Percentiles rank a stretch among this genome's conserved stretches.
phyloP scores from a whole-genome alignment of 352 stramenopile genomes.

The Phytophthora macrochlamydospora region DNA sequence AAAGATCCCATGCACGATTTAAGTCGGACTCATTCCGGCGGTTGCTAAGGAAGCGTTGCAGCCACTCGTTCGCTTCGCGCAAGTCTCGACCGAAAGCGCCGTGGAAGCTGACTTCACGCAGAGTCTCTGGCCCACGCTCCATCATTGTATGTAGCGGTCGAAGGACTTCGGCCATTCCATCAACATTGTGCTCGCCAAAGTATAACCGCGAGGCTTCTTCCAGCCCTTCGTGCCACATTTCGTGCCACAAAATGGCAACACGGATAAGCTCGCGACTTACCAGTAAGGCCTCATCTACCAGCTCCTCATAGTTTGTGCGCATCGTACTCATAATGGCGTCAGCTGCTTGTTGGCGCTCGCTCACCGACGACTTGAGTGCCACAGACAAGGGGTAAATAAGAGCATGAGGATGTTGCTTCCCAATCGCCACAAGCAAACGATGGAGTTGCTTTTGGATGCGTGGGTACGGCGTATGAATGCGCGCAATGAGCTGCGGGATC shows the following conservation, averaged over 20 bases:
- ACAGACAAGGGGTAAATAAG: conserved; percentile 99
- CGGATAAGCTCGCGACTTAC: conserved; percentile 98
- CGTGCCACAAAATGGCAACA: conserved; percentile 98
- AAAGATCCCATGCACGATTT: conserved; percentile 98
- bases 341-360: conserved; percentile 88
- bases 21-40: conserved; percentile 82
- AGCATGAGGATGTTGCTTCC: conserved; percentile 96
- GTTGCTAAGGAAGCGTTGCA: conserved; percentile 66
- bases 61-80: conserved; percentile 80
- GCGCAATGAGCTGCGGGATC: conserved; percentile 96
- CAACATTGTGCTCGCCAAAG: conserved; percentile 97
- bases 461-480: conserved; percentile 74
- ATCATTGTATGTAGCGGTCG: conserved; percentile 94
- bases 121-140: conserved; percentile 83
- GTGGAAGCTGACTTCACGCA: conserved; percentile 82
- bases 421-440: conserved; percentile 88
- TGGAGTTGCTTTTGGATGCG: conserved; percentile 85
- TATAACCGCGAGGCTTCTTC: conserved; percentile 97
- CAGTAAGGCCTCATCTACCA: conserved; percentile 94
- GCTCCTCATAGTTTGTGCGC: conserved; percentile 90
- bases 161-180: conserved; percentile 95
- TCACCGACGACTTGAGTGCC: conserved; percentile 94
- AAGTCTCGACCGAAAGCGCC: conserved; percentile 94
- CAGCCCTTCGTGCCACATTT: conserved; percentile 98
- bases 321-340: conserved; percentile 96